phyloP scores from a whole-genome alignment of 2,329 filamentous ascomycete genomes.

The Botrytis pseudocinerea region DNA sequence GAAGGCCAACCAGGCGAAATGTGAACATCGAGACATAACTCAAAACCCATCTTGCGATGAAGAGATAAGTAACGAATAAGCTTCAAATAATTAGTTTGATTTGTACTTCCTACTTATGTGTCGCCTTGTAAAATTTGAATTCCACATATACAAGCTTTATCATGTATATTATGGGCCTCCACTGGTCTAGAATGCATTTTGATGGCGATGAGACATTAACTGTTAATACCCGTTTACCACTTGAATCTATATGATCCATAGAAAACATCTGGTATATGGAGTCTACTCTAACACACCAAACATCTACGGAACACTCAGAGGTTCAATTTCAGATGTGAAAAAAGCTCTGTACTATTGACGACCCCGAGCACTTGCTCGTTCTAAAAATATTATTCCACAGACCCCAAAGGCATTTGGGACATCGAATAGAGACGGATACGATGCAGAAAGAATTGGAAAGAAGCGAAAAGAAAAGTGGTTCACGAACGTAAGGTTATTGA shows the following conservation, averaged over 20 bases:
- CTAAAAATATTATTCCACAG: neutral
- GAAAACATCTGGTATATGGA: neutral
- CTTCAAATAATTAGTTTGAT: conserved; percentile 40
- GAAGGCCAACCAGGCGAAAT: conserved; percentile 62
- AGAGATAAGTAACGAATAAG: conserved; percentile 70
- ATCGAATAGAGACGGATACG: neutral
- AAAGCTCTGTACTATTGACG: neutral
- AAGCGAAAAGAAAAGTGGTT: neutral
- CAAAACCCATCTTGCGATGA: conserved; percentile 63
- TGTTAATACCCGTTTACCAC: neutral
- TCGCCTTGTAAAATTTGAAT: neutral
- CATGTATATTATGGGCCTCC: neutral
- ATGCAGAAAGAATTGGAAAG: neutral
- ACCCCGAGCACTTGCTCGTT: neutral
- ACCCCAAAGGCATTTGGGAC: neutral
- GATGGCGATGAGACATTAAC: neutral
- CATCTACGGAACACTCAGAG: neutral
- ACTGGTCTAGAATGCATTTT: neutral
- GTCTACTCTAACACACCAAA: neutral
- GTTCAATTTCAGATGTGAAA: neutral
- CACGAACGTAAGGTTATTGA: conserved; percentile 50
- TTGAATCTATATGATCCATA: neutral
- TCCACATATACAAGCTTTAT: neutral
- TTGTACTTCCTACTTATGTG: neutral
- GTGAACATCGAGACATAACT: conserved; percentile 63